Base-by-base conservation (phyloP, 345 rosid genomes). In the Xanthoceras sorbifolium region DNA sequence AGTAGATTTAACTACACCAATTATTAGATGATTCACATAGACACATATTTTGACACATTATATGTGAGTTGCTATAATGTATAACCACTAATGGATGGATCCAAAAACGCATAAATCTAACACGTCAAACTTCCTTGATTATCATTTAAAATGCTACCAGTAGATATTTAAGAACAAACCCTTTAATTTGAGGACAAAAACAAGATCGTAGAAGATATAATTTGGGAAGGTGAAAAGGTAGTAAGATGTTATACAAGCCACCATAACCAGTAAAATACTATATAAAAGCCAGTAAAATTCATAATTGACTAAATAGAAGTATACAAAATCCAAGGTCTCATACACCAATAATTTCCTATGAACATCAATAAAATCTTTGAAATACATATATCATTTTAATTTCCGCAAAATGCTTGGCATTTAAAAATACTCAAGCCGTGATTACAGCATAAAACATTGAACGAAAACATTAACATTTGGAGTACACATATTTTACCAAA, bases 391-490 rank as follows among this genome's bases (percentile, higher is more conserved):
- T 40, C 72, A 54, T 52, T 44, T 67, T 17, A 44, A 25, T 44
- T 68, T 54, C 20, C 11, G 7, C 48, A 32, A 18, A 28, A 23
- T 15, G 25, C 60, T 28, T 48, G 26, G 18, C 73, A 8, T 28
- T 69, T 20, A 9, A 20, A n/a, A 22, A 18, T 17, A 50, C 50
- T 69, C 3, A 14, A 69, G 28, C 14, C 44, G 28, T 29, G 50
- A 54, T 55, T 34, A 36, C 64, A 54, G 20, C 15, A 6, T 28
- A 32, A 54, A 54, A 5, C n/a, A 61, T 64, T 52, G 10, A 71
- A 78, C 20, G 46, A 78, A 44, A 71, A 64, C 61, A 64, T 15
- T 28, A 64, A 40, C 34, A 44, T n/a, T 59, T 68, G 7, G 22
- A 36, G 70, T 46, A 68, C 57, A 42, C 36, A 50, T 72, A 57